Percentiles rank a stretch among this genome's conserved stretches.
phyloP scores from a whole-genome alignment of 805 yeast genomes.

The Yamadazyma phyllophila region DNA sequence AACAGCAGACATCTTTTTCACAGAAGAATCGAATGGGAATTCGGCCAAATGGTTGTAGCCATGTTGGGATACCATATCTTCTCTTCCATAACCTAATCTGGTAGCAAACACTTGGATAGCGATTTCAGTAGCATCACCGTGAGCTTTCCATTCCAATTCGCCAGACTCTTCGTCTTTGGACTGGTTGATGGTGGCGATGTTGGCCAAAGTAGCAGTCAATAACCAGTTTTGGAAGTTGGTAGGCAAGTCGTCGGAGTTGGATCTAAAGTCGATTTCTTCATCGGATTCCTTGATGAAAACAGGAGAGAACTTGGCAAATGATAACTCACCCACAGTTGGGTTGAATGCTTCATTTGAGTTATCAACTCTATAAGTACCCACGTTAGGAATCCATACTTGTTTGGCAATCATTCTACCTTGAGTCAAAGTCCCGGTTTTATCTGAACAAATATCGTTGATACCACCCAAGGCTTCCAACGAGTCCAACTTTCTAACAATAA shows the following conservation, averaged over 20 bases:
- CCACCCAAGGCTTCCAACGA: conserved; percentile 41
- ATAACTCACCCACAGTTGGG: conserved; percentile 42
- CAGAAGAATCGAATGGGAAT: conserved; percentile 72
- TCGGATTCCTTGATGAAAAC: conserved; percentile 26
- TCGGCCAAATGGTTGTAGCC: conserved; percentile 51
- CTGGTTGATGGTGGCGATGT: conserved; percentile 39
- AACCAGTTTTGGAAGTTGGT: conserved; percentile 23
- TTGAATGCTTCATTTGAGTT: conserved; percentile 34
- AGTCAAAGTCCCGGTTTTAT: conserved; percentile 40
- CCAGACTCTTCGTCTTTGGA: conserved; percentile 27
- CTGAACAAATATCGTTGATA: conserved; percentile 39
- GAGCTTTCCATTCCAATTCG: conserved; percentile 37
- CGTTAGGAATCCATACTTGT: conserved; percentile 34
- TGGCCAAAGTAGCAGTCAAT: conserved; percentile 37
- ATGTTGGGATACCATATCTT: conserved; percentile 36
- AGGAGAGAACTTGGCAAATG: conserved; percentile 28
- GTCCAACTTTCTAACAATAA: conserved; percentile 36
- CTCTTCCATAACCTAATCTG: conserved; percentile 53
- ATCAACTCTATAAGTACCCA: conserved; percentile 32
- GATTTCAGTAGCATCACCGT: conserved; percentile 86
- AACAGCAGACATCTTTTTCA: conserved; percentile 70
- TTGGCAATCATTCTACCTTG: conserved; percentile 39
- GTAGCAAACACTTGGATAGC: conserved; percentile 79
- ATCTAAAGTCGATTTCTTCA: conserved; percentile 40
- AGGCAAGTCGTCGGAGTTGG: conserved; percentile 22